Conservation (phyloP, 768 basidiomycete genomes). For the Cystofilobasidium bisporidii region DNA sequence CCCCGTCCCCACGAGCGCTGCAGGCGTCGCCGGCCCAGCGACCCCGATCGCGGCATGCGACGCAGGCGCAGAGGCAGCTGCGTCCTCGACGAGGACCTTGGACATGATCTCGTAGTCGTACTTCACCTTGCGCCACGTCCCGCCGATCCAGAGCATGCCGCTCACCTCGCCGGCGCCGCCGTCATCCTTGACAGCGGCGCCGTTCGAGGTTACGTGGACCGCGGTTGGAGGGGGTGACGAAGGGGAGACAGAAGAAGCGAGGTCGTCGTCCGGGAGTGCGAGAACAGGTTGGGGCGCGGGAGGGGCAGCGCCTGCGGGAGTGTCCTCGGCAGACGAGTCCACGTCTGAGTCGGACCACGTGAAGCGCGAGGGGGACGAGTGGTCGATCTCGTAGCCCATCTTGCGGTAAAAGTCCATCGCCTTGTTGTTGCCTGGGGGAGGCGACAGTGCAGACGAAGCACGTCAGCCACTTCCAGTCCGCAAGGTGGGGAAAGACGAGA, state of each 20-base stretch:
- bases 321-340: background rate
- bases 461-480: too few relatives aligned
- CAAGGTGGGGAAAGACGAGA: too few relatives aligned
- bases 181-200: too few relatives aligned
- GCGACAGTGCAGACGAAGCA: too few relatives aligned
- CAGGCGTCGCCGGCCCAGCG: too few relatives aligned
- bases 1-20: too few relatives aligned
- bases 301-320: too few relatives aligned
- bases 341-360: conserved; percentile 5
- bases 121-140: conserved; percentile 1
- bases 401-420: conserved; percentile 1
- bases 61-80: too few relatives aligned
- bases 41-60: too few relatives aligned
- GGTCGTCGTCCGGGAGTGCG: too few relatives aligned
- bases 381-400: conserved; percentile 9
- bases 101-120: conserved; percentile 12
- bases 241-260: background rate
- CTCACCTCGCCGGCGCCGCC: background rate
- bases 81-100: background rate
- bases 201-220: too few relatives aligned
- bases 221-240: background rate
- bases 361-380: conserved; percentile 2
- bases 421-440: conserved; percentile 2
- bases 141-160: conserved; percentile 9
- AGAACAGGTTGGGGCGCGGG: too few relatives aligned